A percentile compares a stretch with the other conserved stretches of the same genome.
Evolutionary conservation across 176 grass and related monocot genomes (phyloP).

Genomic region (Microstegium vimineum): DNA sequence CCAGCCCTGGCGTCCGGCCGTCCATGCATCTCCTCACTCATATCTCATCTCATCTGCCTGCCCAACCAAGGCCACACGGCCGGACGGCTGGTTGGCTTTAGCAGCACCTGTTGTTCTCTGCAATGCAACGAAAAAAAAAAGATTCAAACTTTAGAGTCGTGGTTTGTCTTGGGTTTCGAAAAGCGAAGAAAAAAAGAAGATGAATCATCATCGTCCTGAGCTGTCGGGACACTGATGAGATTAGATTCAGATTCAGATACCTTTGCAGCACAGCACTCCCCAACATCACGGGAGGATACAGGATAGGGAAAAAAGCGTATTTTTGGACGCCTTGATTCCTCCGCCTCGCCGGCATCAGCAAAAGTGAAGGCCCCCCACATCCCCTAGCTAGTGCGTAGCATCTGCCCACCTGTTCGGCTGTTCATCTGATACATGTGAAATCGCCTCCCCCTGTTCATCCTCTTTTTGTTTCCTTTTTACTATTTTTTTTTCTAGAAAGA

Average conservation of each 20-base stretch:
- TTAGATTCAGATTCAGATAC: no score
- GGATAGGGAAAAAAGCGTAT: background rate
- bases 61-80: no score
- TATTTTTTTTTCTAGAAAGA: background rate
- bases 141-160: background rate
- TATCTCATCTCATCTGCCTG: no score
- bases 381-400: background rate
- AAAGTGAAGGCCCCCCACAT: background rate
- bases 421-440: constrained; percentile 31
- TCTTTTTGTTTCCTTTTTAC: background rate
- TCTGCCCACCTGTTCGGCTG: background rate
- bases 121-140: no score
- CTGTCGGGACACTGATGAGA: no score
- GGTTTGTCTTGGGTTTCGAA: background rate
- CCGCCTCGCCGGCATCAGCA: background rate
- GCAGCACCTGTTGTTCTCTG: background rate
- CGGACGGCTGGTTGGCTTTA: background rate
- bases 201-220: no score
- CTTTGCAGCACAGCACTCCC: no score
- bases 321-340: constrained; percentile 35
- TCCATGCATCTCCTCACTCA: no score
- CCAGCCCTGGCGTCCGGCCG: no score
- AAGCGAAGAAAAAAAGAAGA: no score
- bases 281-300: no score
- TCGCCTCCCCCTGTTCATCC: background rate